These are phyloP conservation scores for Cyclotella sp. DNA, from an alignment of 108 stramenopile species.

Conservation along the genomic window DNA sequence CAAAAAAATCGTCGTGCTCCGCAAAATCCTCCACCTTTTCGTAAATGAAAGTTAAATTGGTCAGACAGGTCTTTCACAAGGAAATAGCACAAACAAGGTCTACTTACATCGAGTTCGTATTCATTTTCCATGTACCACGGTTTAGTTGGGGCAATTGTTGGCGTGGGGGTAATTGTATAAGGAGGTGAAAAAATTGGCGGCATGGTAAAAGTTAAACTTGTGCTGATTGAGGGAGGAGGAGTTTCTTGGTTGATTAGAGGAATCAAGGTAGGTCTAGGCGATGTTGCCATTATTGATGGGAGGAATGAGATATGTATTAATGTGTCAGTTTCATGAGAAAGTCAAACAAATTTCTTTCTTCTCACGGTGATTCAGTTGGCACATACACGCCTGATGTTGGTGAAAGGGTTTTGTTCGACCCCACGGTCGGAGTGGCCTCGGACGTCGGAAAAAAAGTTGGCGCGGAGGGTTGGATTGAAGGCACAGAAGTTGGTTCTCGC, in stretches of 20 bases:
- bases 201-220: background rate
- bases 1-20: slow-evolving; percentile 37
- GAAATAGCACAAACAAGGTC: background rate
- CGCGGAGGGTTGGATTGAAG: slow-evolving; percentile 3
- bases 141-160: background rate
- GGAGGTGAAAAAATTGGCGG: background rate
- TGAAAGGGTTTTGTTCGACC: background rate
- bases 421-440: background rate
- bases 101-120: slow-evolving; percentile 9
- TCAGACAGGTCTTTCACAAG: too few species aligned
- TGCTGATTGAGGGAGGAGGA: too few species aligned
- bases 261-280: too few species aligned
- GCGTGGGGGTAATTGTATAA: background rate
- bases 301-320: too few species aligned
- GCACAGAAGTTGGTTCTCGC: slow-evolving; percentile 15
- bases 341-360: too few species aligned
- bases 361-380: too few species aligned
- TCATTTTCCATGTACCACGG: slow-evolving; percentile 5
- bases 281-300: too few species aligned
- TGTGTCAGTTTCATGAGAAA: too few species aligned
- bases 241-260: too few species aligned
- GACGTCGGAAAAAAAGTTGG: background rate
- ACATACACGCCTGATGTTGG: background rate
- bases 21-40: slow-evolving; percentile 7
- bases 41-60: background rate